Evolutionary conservation across 208 protist species (phyloP).

Genomic region (Trypanosoma congolense): DNA sequence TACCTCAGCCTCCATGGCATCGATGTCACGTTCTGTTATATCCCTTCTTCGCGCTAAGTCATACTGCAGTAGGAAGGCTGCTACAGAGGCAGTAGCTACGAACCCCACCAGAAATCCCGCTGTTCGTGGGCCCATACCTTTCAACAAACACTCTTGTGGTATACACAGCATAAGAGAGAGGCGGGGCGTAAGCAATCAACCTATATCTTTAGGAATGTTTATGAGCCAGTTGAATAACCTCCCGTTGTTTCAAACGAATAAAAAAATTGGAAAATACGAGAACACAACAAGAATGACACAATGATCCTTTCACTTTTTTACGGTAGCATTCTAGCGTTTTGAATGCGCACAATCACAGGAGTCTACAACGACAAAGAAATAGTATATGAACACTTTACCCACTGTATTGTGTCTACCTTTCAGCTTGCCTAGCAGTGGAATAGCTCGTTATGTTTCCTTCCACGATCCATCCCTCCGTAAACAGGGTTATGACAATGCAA

Average conservation of each 20-base stretch:
- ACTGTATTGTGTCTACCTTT: too few species aligned
- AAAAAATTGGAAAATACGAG: conserved; percentile 9
- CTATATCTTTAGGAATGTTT: too few species aligned
- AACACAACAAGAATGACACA: conserved; percentile 1
- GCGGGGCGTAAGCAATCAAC: background rate
- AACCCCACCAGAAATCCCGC: conserved; percentile 43
- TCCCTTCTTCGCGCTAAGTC: conserved; percentile 33
- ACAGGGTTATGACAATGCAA: conserved; percentile 22
- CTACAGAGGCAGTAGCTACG: conserved; percentile 14
- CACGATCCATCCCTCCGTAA: conserved; percentile 8
- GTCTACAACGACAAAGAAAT: too few species aligned
- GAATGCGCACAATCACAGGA: too few species aligned
- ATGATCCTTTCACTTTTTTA: too few species aligned
- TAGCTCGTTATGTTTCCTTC: too few species aligned
- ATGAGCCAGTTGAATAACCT: too few species aligned
- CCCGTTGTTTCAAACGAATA: background rate
- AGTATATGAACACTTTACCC: background rate
- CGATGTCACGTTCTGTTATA: conserved; percentile 31
- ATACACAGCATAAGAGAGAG: conserved; percentile 4
- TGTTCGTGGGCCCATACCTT: conserved; percentile 38
- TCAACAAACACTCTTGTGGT: background rate
- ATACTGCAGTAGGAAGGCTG: conserved; percentile 30
- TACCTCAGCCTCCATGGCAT: conserved; percentile 20
- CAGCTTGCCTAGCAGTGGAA: too few species aligned
- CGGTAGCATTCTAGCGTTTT: too few species aligned